These are phyloP conservation scores for Protomyces pachydermus DNA, from an alignment of 1,139 yeast species.

Conservation along the genomic window DNA sequence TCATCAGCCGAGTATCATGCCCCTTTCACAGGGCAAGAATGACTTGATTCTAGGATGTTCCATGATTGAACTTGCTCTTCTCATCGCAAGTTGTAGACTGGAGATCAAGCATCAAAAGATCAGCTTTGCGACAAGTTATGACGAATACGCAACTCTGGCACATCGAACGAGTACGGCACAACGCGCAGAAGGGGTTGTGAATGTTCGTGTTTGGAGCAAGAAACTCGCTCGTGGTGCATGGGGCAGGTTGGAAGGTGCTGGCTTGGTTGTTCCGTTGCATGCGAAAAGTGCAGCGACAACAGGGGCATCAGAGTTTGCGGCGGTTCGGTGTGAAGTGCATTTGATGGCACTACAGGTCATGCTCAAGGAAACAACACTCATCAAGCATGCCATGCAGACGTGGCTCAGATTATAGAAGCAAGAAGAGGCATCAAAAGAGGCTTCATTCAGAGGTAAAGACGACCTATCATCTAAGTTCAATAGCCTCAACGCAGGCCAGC, in stretches of 20 bases:
- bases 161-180: constrained; percentile 25
- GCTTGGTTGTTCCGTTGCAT: constrained; percentile 29
- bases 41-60: constrained; percentile 28
- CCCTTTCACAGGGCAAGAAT: constrained; percentile 5
- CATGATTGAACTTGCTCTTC: constrained; percentile 38
- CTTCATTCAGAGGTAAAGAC: not conserved
- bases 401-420: not conserved
- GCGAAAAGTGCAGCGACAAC: constrained; percentile 25
- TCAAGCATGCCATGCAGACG: not conserved
- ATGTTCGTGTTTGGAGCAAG: not conserved
- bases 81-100: constrained; percentile 71
- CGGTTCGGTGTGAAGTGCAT: constrained; percentile 20
- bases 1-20: not conserved
- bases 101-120: constrained; percentile 45
- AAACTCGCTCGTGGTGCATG: constrained; percentile 6
- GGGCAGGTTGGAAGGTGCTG: constrained; percentile 8
- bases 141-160: constrained; percentile 53
- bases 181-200: constrained; percentile 9
- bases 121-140: constrained; percentile 71
- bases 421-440: not conserved
- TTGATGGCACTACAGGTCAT: not conserved
- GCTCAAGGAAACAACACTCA: not conserved
- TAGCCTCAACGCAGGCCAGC: constrained; percentile 1
- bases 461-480: not conserved
- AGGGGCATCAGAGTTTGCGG: constrained; percentile 32